These are phyloP conservation scores for Solanum arcanum DNA, from an alignment of 257 asterid species.

Conservation along the genomic window DNA sequence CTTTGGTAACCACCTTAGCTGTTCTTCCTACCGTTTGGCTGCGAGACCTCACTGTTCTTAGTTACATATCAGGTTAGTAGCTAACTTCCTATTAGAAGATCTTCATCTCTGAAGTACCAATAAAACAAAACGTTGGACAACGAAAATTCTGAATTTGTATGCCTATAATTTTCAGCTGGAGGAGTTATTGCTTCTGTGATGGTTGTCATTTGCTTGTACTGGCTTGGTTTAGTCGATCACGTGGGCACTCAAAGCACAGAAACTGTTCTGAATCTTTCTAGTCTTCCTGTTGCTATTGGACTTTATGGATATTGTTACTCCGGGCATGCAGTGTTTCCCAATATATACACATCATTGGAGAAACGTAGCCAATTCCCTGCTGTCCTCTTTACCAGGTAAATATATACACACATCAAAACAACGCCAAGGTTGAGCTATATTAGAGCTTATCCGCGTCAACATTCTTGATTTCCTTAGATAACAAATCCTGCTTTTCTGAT, in stretches of 20 bases:
- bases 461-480: neutral
- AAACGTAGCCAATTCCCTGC: slow-evolving; percentile 66
- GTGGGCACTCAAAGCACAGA: slow-evolving; percentile 40
- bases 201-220: slow-evolving; percentile 69
- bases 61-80: slow-evolving; percentile 85
- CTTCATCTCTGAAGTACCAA: neutral
- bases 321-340: slow-evolving; percentile 94
- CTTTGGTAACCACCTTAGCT: slow-evolving; percentile 50
- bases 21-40: slow-evolving; percentile 91
- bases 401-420: neutral
- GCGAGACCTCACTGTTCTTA: slow-evolving; percentile 64
- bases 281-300: slow-evolving; percentile 92
- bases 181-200: slow-evolving; percentile 93
- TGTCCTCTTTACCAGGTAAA: slow-evolving; percentile 69
- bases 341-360: slow-evolving; percentile 80
- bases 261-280: slow-evolving; percentile 52
- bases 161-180: slow-evolving; percentile 43
- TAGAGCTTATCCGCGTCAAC: neutral
- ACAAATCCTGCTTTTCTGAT: neutral
- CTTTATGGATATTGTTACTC: slow-evolving; percentile 93
- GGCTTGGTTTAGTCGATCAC: slow-evolving; percentile 81
- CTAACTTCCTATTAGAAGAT: neutral
- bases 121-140: neutral
- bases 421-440: neutral
- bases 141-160: neutral